These are phyloP conservation scores for Pleurotus eryngii DNA, from an alignment of 768 basidiomycete genomes.

Conservation along the genomic window DNA sequence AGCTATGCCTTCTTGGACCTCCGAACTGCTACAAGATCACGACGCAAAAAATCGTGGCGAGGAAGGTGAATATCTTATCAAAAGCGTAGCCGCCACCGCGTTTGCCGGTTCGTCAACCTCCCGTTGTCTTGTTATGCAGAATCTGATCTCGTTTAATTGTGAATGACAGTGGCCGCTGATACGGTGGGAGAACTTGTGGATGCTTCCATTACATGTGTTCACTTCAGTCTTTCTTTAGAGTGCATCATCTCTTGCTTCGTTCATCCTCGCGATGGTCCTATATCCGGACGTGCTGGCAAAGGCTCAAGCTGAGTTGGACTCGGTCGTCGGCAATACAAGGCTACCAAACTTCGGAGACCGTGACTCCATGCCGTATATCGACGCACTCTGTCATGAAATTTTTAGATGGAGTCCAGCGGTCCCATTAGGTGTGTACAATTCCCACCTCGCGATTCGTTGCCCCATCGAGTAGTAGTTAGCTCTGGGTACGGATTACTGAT, in stretches of 20 bases:
- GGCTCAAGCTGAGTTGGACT: conserved; percentile 26
- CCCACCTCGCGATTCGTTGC: neutral
- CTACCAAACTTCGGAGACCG: conserved; percentile 24
- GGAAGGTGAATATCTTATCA: conserved; percentile 12
- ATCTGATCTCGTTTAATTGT: neutral
- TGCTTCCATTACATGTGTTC: neutral
- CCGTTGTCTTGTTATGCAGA: neutral
- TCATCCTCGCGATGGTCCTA: conserved; percentile 21
- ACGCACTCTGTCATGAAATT: conserved; percentile 14
- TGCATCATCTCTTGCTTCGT: conserved; percentile 11
- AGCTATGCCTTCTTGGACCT: conserved; percentile 13
- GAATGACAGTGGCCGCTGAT: conserved; percentile 11
- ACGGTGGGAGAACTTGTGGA: conserved; percentile 10
- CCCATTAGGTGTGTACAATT: conserved; percentile 5
- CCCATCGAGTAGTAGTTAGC: neutral
- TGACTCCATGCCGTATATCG: conserved; percentile 10
- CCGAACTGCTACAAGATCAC: conserved; percentile 8
- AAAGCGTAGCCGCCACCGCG: conserved; percentile 10
- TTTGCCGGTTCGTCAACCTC: neutral
- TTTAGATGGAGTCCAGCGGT: conserved; percentile 15
- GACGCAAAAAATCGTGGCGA: conserved; percentile 1
- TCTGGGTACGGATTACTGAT: neutral
- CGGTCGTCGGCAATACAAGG: conserved; percentile 17
- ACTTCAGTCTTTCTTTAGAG: neutral
- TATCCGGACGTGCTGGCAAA: conserved; percentile 19